Percentiles rank a stretch among this genome's conserved stretches.
Conservation (phyloP, 2,329 filamentous ascomycete species). For the Colletotrichum nymphaeae region DNA sequence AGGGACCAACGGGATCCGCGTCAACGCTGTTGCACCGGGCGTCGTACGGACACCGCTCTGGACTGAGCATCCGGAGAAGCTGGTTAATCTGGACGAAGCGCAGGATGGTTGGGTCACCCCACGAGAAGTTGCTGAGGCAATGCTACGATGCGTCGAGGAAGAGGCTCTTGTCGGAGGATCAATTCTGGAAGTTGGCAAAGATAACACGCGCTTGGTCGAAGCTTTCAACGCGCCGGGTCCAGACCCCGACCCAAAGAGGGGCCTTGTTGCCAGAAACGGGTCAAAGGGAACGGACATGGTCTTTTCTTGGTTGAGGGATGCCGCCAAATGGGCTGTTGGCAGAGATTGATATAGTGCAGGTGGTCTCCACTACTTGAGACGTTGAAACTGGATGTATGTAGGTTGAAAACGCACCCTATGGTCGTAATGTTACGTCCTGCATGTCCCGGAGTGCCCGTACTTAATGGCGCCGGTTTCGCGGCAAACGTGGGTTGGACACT, state of each 20-base stretch:
- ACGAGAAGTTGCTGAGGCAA: constrained; percentile 54
- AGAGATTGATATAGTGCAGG: background rate
- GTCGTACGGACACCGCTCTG: constrained; percentile 58
- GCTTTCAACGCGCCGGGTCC: constrained; percentile 53
- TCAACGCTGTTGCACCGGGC: constrained; percentile 56
- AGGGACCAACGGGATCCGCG: constrained; percentile 49
- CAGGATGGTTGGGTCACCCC: constrained; percentile 55
- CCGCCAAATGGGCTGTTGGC: constrained; percentile 40
- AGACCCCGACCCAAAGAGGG: constrained; percentile 40
- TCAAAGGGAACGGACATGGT: constrained; percentile 42
- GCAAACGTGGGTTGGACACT: no score
- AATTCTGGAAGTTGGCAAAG: constrained; percentile 53
- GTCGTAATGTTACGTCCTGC: no score
- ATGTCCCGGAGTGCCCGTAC: no score
- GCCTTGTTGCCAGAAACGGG: constrained; percentile 43
- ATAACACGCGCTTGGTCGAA: constrained; percentile 45
- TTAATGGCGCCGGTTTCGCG: no score
- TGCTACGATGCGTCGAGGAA: constrained; percentile 52
- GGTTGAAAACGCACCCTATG: background rate
- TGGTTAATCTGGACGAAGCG: constrained; percentile 47
- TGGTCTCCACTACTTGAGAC: no score
- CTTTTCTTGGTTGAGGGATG: constrained; percentile 41
- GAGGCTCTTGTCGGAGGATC: constrained; percentile 50
- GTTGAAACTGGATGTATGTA: background rate
- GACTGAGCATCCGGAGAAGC: constrained; percentile 57